Percentiles rank a stretch among this genome's conserved stretches.
These are phyloP conservation scores for Vigna trinervia DNA, from an alignment of 306 rosid species.

Conservation along the genomic window DNA sequence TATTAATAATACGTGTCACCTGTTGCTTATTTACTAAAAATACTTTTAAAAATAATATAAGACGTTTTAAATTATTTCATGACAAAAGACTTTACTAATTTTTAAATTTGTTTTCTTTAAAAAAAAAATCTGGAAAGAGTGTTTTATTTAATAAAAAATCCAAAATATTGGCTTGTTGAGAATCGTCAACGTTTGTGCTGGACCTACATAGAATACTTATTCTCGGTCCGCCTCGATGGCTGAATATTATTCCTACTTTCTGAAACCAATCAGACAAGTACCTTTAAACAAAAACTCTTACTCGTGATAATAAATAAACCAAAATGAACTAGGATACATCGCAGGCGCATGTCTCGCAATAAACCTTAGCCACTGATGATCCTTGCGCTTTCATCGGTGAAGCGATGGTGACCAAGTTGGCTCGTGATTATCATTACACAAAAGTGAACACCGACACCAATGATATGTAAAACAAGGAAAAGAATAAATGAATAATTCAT, in stretches of 20 bases:
- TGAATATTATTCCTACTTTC: conserved; percentile 4
- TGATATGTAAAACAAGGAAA: not conserved
- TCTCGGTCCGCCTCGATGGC: conserved; percentile 38
- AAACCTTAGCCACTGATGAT: not conserved
- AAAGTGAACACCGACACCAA: not conserved
- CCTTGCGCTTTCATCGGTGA: not conserved
- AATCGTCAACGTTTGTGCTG: conserved; percentile 36
- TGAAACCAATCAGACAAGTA: not conserved
- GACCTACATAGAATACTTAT: not conserved
- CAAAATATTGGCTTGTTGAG: not conserved
- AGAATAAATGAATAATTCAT: conserved; percentile 4
- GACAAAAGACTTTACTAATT: no score
- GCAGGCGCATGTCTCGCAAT: conserved; percentile 5
- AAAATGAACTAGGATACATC: not conserved
- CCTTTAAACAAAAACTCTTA: not conserved
- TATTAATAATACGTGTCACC: no score
- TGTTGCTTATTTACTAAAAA: no score
- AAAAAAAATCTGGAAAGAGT: no score
- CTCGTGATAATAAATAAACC: not conserved
- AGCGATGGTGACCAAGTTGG: not conserved
- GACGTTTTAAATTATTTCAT: no score
- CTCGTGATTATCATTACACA: conserved; percentile 9
- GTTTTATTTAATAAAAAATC: not conserved
- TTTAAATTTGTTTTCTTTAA: no score
- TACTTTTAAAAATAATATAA: no score